Evolutionary conservation across 129 eudicot genomes (phyloP), one percentile per base, ranked within the genome.

Genomic region (Flaveria linearis): DNA sequence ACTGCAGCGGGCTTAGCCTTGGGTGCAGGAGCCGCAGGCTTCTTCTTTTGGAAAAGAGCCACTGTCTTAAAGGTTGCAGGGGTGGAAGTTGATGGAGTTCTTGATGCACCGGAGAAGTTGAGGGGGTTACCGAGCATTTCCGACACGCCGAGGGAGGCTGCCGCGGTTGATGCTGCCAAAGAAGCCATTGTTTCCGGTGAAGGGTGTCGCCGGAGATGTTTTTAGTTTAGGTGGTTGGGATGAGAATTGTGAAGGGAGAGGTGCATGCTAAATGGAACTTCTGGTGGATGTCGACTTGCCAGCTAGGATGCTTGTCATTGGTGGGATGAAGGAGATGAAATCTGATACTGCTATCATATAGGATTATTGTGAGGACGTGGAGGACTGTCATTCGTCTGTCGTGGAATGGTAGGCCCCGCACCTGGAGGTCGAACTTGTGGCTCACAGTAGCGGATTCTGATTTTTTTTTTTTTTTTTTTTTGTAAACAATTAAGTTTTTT

Each of bases 21-120:
- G 45, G 99, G 67, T 11, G 98, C 50, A 75, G 57, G 90, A 4
- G 98, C 96, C 7, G 41, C 41, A 10, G 88, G 61, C 81, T 87
- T 82, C 83, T 90, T 93, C 89, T 94, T 95, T 50, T 82, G 83
- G 86, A 95, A 95, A 78, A 91, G 92, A 9, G 97, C 91, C 4
- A 95, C 90, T 3, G 93, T 89, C 72, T 91, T 91, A 75, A 86
- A 84, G 18, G 84, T 65, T 58, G 69, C 78, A 6, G 87, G 80
- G 30, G 53, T 50, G 3, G 92, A 77, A 14, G 80, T 76, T 17
- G 85, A 42, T 7, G 89, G 66, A 68, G 93, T 86, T 5, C 90
- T 79, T 8, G 90, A 52, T 2, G 86, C 78, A 26, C 80, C 77
- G 56, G 76, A 23, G 5, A 89, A 82, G 67, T 81, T 85, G 69